phyloP scores from a whole-genome alignment of 2,329 filamentous ascomycete genomes.

The Fusarium citri region DNA sequence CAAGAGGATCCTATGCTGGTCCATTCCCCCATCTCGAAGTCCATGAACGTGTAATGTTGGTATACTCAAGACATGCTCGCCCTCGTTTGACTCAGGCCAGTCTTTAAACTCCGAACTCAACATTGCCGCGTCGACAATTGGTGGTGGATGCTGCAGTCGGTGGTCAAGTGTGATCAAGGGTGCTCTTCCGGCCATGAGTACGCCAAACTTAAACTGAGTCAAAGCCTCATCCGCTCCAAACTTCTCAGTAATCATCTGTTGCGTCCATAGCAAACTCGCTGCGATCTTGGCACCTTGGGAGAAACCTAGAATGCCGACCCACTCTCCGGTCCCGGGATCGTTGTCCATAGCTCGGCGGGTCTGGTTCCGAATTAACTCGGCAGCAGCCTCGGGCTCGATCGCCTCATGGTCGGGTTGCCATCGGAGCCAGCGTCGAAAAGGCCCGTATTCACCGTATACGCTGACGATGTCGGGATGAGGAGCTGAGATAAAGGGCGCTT shows the following conservation, averaged over 20 bases:
- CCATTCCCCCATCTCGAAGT: constrained; percentile 70
- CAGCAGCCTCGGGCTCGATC: constrained; percentile 59
- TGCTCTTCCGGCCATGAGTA: constrained; percentile 52
- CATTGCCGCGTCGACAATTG: constrained; percentile 42
- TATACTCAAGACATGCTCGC: constrained; percentile 47
- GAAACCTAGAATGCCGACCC: constrained; percentile 73
- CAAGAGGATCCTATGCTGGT: constrained; percentile 61
- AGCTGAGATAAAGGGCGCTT: constrained; percentile 73
- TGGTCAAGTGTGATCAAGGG: constrained; percentile 49
- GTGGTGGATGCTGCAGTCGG: constrained; percentile 66
- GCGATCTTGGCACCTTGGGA: constrained; percentile 74
- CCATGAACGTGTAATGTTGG: constrained; percentile 58
- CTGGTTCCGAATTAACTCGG: constrained; percentile 55
- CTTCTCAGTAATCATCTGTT: constrained; percentile 66
- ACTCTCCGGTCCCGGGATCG: constrained; percentile 67
- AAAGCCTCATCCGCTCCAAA: constrained; percentile 42
- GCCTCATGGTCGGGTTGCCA: constrained; percentile 69
- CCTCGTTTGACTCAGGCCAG: constrained; percentile 62
- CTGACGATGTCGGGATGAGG: constrained; percentile 71
- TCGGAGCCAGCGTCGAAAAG: constrained; percentile 72
- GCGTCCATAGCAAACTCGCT: constrained; percentile 68
- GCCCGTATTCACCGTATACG: constrained; percentile 74
- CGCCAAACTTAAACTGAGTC: constrained; percentile 51
- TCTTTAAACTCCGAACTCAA: constrained; percentile 43
- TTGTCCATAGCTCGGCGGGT: constrained; percentile 61